Evolutionary conservation across 2,329 filamentous ascomycete species (phyloP).

Genomic region (Thielaviopsis populi): DNA sequence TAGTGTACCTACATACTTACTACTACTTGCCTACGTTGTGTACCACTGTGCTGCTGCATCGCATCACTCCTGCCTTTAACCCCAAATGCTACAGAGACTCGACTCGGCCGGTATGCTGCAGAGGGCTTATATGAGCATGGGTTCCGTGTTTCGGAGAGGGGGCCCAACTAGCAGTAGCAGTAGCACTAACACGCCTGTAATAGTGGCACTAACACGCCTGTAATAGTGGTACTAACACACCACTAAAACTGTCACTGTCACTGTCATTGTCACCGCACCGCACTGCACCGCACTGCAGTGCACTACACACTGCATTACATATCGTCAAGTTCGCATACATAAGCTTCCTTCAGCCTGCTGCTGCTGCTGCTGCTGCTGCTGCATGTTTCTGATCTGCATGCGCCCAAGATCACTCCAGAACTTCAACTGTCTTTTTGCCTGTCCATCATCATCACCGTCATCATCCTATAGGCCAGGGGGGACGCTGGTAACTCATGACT

Average conservation of each 20-base stretch:
- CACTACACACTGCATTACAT: no score
- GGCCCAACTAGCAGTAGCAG: background rate
- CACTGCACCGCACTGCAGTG: no score
- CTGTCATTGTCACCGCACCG: no score
- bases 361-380: no score
- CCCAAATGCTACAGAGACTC: background rate
- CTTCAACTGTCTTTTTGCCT: background rate
- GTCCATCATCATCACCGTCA: background rate
- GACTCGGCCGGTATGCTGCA: background rate
- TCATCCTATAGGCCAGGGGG: background rate
- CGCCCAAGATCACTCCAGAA: background rate
- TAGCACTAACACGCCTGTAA: no score
- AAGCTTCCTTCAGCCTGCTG: no score
- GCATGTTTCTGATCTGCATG: background rate
- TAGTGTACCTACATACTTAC: background rate
- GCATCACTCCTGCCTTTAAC: no score
- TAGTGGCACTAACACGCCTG: no score
- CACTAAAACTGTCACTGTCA: no score
- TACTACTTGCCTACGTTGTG: background rate
- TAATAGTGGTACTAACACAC: no score
- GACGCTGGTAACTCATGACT: background rate
- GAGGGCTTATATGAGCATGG: background rate
- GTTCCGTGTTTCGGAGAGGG: background rate
- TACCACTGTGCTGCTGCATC: background rate
- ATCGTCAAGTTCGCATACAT: no score